phyloP scores from a whole-genome alignment of 176 grass and related monocot genomes.

The Puccinellia tenuiflora region DNA sequence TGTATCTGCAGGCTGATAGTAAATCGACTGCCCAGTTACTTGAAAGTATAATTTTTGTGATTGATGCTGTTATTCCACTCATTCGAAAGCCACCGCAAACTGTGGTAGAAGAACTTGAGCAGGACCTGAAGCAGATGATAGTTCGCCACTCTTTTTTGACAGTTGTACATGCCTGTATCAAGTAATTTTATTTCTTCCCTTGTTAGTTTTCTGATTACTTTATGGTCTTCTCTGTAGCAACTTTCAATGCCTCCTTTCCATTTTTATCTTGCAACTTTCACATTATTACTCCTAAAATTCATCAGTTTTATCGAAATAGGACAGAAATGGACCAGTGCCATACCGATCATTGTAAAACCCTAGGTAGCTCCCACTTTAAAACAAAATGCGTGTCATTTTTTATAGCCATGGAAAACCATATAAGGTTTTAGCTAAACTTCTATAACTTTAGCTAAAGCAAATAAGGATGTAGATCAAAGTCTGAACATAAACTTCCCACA shows the following conservation, averaged over 20 bases:
- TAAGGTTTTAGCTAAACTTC: not conserved
- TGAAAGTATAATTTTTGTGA: slow-evolving; percentile 97
- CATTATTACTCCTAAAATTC: not conserved
- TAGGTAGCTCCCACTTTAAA: not conserved
- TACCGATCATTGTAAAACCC: slow-evolving; percentile 9
- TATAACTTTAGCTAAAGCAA: not conserved
- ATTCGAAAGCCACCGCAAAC: slow-evolving; percentile 79
- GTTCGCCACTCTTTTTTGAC: slow-evolving; percentile 92
- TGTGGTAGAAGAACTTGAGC: slow-evolving; percentile 91
- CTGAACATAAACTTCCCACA: not conserved
- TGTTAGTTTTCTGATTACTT: slow-evolving; percentile 3
- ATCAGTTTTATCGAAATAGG: not conserved
- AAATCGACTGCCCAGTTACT: slow-evolving; percentile 86
- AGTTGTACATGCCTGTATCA: slow-evolving; percentile 98
- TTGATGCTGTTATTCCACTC: slow-evolving; percentile 92
- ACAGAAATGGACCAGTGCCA: not conserved
- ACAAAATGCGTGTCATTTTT: not conserved
- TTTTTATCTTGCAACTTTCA: not conserved
- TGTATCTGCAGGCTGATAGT: slow-evolving; percentile 62
- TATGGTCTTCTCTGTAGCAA: not conserved
- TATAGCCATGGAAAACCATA: not conserved
- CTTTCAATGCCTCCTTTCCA: not conserved
- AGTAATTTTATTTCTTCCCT: slow-evolving; percentile 42
- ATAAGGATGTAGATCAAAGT: not conserved
- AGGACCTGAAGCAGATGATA: slow-evolving; percentile 98